These are phyloP conservation scores for Boletales sp. DNA, from an alignment of 768 basidiomycete species.

Conservation along the genomic window DNA sequence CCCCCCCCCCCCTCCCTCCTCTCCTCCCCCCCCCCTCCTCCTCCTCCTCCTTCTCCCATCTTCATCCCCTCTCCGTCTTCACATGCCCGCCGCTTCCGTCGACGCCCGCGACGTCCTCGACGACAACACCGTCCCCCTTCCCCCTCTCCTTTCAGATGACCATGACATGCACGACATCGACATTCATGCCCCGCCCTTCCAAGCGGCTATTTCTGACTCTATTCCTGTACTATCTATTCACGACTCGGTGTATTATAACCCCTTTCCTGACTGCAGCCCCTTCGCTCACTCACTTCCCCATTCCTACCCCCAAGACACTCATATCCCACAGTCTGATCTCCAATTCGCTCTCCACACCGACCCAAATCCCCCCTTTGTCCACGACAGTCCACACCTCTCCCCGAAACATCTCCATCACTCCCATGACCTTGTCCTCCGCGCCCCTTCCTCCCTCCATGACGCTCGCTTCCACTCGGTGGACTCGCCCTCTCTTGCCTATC, in stretches of 20 bases:
- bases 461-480: conserved; percentile 21
- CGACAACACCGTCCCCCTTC: conserved; percentile 8
- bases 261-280: conserved; percentile 23
- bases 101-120: conserved; percentile 20
- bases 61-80: conserved; percentile 18
- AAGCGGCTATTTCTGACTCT: conserved; percentile 4
- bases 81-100: conserved; percentile 15
- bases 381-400: conserved; percentile 23
- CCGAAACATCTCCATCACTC: conserved; percentile 26
- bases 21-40: neutral
- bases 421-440: conserved; percentile 21
- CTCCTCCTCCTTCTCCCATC: neutral
- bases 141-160: conserved; percentile 26
- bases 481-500: conserved; percentile 21
- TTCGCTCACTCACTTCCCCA: conserved; percentile 23
- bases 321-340: conserved; percentile 25
- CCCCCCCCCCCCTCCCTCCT: too few species aligned
- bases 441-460: conserved; percentile 23
- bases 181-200: conserved; percentile 27
- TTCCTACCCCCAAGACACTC: conserved; percentile 27
- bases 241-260: conserved; percentile 32
- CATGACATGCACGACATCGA: conserved; percentile 31
- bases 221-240: conserved; percentile 34
- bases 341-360: conserved; percentile 25
- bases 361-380: conserved; percentile 12